Evolutionary conservation across 345 rosid genomes (phyloP), one percentile per base, ranked within the genome.

Genomic region (Aquilaria sinensis): DNA sequence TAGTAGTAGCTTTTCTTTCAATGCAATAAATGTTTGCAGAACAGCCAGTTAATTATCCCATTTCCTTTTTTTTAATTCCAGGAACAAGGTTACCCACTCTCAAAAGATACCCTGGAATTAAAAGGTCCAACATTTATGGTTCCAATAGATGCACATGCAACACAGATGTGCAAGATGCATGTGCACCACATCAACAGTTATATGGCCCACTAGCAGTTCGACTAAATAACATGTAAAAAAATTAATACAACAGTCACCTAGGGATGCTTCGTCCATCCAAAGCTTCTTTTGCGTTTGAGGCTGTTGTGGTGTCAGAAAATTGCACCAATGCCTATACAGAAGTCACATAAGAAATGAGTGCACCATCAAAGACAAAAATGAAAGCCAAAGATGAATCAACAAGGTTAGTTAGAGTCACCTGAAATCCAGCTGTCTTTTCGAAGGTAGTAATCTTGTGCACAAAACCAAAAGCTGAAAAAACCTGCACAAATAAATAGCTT

Each of bases 191-290:
- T 70, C 72, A 47, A 70, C 46, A 69, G 53, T 60, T 61, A 73
- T 41, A 65, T 66, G 62, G 59, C 65, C 82, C 61, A 74, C 7
- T 47, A 66, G 61, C 74, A 79, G 81, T 74, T 62, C 67, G 82
- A 79, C 84, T 52, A 81, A 84, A 85, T 80, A 82, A 82, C 78
- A 53, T 72, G 79, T 81, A 77, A 75, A 81, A 88, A 61, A 71
- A 72, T 66, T 82, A 85, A 77, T 68, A 78, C 81, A 82, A 81
- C 73, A 51, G 85, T 88, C 87, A 95, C 99, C 99, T 95, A 77
- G 99, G 98, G 70, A 95, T 95, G 80, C 77, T 87, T 89, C 99
- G 83, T 84, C 98, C 96, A 74, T 89, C 98, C 54, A 95, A 81
- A 48, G 91, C 78, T 76, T 75, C 72, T 85, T 85, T 95, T 13